Evolutionary conservation across 140 eudicot species (phyloP).

Genomic region (Ambrosia hybrid): DNA sequence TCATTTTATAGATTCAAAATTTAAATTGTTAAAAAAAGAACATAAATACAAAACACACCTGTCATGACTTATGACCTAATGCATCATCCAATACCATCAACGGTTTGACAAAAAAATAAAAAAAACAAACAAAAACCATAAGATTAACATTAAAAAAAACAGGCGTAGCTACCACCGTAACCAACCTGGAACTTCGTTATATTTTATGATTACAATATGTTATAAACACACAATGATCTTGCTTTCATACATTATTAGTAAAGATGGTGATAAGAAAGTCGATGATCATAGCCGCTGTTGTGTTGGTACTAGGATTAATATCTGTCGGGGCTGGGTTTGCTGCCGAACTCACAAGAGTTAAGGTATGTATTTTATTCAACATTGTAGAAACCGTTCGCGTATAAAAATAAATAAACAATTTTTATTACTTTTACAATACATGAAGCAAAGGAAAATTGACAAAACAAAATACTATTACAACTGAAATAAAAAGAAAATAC

Average conservation of each 20-base stretch:
- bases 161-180: background rate
- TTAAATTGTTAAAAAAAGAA: too few relatives aligned
- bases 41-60: too few relatives aligned
- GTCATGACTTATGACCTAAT: too few relatives aligned
- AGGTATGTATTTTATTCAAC: background rate
- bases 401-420: too few relatives aligned
- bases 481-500: too few relatives aligned
- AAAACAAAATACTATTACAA: too few relatives aligned
- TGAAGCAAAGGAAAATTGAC: too few relatives aligned
- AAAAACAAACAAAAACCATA: background rate
- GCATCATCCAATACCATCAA: slow-evolving; percentile 1
- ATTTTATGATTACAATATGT: background rate
- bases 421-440: too few relatives aligned
- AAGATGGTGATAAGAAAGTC: slow-evolving; percentile 20
- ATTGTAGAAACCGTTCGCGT: too few relatives aligned
- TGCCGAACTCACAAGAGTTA: slow-evolving; percentile 29
- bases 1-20: too few relatives aligned
- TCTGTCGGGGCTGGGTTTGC: slow-evolving; percentile 27
- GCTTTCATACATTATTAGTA: background rate
- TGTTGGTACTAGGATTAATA: slow-evolving; percentile 24
- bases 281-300: slow-evolving; percentile 18
- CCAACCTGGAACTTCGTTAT: background rate
- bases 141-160: background rate
- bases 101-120: background rate
- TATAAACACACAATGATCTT: background rate